Evolutionary conservation across 768 basidiomycete species (phyloP).

Genomic region (Suillus lakei): DNA sequence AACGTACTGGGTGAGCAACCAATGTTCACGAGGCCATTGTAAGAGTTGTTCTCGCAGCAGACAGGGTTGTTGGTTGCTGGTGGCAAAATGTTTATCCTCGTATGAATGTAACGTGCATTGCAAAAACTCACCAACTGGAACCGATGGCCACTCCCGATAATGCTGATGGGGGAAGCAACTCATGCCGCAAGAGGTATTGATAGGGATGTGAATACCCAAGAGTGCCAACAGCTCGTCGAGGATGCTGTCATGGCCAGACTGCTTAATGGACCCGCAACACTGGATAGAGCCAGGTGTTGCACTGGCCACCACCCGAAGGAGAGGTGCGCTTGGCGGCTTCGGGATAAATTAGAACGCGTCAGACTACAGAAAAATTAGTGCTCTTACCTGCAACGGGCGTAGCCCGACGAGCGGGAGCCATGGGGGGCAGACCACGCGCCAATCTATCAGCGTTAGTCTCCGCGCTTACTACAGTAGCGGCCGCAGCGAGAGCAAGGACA

Average conservation of each 20-base stretch:
- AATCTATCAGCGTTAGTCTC: conserved; percentile 59
- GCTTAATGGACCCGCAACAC: conserved; percentile 22
- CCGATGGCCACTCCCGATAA: conserved; percentile 24
- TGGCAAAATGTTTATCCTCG: conserved; percentile 9
- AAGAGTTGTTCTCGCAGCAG: conserved; percentile 43
- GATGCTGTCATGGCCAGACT: accelerated
- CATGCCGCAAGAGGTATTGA: conserved; percentile 23
- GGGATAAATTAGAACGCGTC: not conserved
- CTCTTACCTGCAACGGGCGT: conserved; percentile 40
- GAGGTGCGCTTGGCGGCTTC: conserved; percentile 40
- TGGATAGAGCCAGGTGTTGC: conserved; percentile 20
- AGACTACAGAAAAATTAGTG: not conserved
- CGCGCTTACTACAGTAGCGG: conserved; percentile 42
- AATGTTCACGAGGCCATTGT: conserved; percentile 41
- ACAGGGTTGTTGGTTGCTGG: conserved; percentile 41
- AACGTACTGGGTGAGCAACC: conserved; percentile 45
- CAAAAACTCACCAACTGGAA: conserved; percentile 22
- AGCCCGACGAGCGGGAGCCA: conserved; percentile 43
- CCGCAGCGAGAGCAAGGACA: conserved; percentile 42
- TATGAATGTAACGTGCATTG: too few relatives aligned
- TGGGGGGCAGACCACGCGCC: conserved; percentile 56
- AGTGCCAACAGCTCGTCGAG: not conserved
- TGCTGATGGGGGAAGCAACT: conserved; percentile 39
- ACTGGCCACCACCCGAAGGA: conserved; percentile 40
- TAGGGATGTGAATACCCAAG: not conserved